Evolutionary conservation across 1,139 yeast genomes (phyloP), one percentile per base, ranked within the genome.

Genomic region (Debaryomyces sp.): DNA sequence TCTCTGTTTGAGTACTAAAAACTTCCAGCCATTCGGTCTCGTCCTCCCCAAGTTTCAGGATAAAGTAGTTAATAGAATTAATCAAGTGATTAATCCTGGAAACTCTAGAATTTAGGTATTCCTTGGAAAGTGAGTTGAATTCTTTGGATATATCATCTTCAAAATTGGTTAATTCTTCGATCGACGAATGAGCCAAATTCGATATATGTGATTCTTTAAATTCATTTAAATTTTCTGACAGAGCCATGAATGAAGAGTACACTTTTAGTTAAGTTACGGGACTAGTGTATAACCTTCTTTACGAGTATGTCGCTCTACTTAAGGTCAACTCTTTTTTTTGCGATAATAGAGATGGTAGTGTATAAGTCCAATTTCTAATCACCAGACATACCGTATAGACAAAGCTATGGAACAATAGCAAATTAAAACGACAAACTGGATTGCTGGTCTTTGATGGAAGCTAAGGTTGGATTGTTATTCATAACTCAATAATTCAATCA

Each of bases 1-100:
- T 62, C 38, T 68, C 72, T n/a, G 67, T 56, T 54, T 73, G 78
- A 47, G 62, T 66, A 33, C 57, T 59, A 54, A 61, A 71, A 8
- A 70, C 61, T 43, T 66, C 64, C 23, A 58, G 53, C 80, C 81
- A 76, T 30, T 61, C 59, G 43, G 62, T 61, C 32, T 73, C 77
- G 50, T 68, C 67, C 7, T 66, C 64, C 15, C 53, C 59, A 17
- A 69, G 59, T 29, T 56, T 46, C 44, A 67, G 61, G 21, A 74
- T 62, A 54, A 68, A 69, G 22, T 57, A 50, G 41, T 59, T 62
- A 10, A 75, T 50, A 33, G 56, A 57, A 1, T 60, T 65, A 26
- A 73, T 54, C 54, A 75, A 54, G 18, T 60, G 55, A 42, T 71
- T 61, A 10, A 73, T 63, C 49, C 80, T 59, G 2, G 65, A 52